These are phyloP conservation scores for Ogataea trehalophila DNA, from an alignment of 805 yeast genomes.

Conservation along the genomic window DNA sequence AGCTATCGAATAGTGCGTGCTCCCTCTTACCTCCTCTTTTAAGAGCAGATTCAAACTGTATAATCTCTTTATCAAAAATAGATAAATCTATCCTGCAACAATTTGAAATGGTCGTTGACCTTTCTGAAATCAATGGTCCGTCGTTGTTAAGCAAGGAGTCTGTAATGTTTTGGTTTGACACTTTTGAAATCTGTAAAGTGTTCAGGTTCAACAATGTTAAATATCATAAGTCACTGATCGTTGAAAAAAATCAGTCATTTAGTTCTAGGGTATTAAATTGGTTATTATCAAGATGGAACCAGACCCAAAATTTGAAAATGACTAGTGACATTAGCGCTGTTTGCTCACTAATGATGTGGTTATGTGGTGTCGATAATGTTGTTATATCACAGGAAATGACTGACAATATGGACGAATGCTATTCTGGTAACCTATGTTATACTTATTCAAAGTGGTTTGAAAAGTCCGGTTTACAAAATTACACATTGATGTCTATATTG, in stretches of 20 bases:
- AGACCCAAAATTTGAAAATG: conserved; percentile 10
- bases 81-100: conserved; percentile 43
- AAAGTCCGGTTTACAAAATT: background rate
- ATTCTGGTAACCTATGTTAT: conserved; percentile 2
- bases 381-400: background rate
- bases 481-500: conserved; percentile 2
- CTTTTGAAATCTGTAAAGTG: conserved; percentile 33
- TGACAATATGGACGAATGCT: background rate
- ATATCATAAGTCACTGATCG: conserved; percentile 14
- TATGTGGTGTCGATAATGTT: conserved; percentile 26
- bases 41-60: conserved; percentile 1
- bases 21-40: conserved; percentile 22
- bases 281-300: conserved; percentile 45
- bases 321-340: conserved; percentile 17
- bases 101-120: conserved; percentile 45
- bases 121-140: conserved; percentile 63
- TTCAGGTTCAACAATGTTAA: conserved; percentile 28
- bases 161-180: conserved; percentile 48
- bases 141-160: conserved; percentile 39
- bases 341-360: conserved; percentile 40
- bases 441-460: conserved; percentile 1
- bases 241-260: conserved; percentile 11
- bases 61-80: conserved; percentile 6
- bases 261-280: conserved; percentile 40
- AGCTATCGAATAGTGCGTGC: conserved; percentile 29